Percentiles rank a stretch among this genome's conserved stretches.
Conservation (phyloP, 257 asterid genomes). For the Pogostemon cablin region DNA sequence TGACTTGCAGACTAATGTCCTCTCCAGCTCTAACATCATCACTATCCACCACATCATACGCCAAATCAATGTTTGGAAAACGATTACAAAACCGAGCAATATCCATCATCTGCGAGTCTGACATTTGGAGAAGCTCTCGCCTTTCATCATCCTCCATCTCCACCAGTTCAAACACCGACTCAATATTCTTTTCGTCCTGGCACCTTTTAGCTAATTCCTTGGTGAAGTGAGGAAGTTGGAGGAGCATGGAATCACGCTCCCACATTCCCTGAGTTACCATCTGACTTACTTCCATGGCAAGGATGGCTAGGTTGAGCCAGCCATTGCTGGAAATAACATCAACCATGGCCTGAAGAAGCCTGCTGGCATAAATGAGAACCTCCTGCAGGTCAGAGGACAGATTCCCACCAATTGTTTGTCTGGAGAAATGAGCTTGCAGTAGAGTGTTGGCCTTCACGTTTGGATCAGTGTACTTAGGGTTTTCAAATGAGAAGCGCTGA, state of each 20-base stretch:
- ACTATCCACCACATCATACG: constrained; percentile 43
- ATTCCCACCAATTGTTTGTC: constrained; percentile 57
- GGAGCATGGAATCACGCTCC: constrained; percentile 70
- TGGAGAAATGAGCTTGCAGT: constrained; percentile 59
- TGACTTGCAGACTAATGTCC: constrained; percentile 44
- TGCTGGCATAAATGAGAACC: constrained; percentile 50
- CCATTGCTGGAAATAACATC: constrained; percentile 71
- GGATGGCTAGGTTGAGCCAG: constrained; percentile 62
- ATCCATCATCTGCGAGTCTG: constrained; percentile 56
- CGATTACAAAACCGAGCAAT: constrained; percentile 63
- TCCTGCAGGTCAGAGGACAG: constrained; percentile 60
- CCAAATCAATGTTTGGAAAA: constrained; percentile 58
- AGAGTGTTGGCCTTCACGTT: constrained; percentile 61
- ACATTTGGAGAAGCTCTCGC: constrained; percentile 58
- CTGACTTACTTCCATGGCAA: constrained; percentile 66
- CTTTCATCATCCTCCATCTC: constrained; percentile 68
- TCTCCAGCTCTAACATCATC: constrained; percentile 47
- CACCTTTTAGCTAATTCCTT: constrained; percentile 58
- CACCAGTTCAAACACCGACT: constrained; percentile 54
- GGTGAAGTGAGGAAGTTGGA: constrained; percentile 63
- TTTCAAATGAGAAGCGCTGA: constrained; percentile 62
- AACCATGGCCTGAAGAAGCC: constrained; percentile 69
- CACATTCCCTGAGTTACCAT: constrained; percentile 71
- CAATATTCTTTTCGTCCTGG: constrained; percentile 46
- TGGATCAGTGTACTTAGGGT: constrained; percentile 50